Base-by-base conservation (phyloP, 2,329 filamentous ascomycete species). In the Tolypocladium endophyticum region DNA sequence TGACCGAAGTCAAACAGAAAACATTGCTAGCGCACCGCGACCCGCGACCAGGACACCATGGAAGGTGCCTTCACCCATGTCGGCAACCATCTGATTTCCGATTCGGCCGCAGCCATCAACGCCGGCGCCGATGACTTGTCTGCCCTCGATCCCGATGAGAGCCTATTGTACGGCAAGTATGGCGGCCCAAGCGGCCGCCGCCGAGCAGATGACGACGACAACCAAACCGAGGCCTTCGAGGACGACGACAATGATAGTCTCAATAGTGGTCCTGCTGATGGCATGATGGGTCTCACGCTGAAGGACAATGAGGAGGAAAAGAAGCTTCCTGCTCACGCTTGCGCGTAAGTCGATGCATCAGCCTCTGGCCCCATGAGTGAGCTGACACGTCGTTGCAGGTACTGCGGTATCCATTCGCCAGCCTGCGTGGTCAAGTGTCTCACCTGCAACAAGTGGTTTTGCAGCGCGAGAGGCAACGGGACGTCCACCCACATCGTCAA, bases 401-500 rank as follows among this genome's bases (percentile, higher is more conserved):
- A 97, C 75, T 99, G 94, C 73, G 94, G 94, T 61, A 99, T 99
- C 64, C 94, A 99, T 77, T 96, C 95, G 61, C 88, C 94, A 2
- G 88, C 89, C 71, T 94, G 89, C 65, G 95, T 99, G 60, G 94
- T 99, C 68, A 97, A 97, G 77, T 99, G 94, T 71, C 81, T 99
- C 62, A 84, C 87, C 62, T 99, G 94, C 79, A 93, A 85, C 79
- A 99, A 97, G 73, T 99, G 94, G 94, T 99, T 99, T 74, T 99
- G 94, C 77, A 97, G 92, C 75, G 92, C 93, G 61, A 90, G 93
- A 69, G 93, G 94, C 66, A 99, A 97, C 74, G 92, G 92, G 23
- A 96, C 90, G 57, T 97, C 93, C 33, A 96, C 93, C 39, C 94
- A 99, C 72, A 97, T 99, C 68, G 91, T 99, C 77, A 97, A 97